Evolutionary conservation across 176 grass and related monocot species (phyloP), one percentile per base, ranked within the genome.

Genomic region (Phyllostachys edulis): DNA sequence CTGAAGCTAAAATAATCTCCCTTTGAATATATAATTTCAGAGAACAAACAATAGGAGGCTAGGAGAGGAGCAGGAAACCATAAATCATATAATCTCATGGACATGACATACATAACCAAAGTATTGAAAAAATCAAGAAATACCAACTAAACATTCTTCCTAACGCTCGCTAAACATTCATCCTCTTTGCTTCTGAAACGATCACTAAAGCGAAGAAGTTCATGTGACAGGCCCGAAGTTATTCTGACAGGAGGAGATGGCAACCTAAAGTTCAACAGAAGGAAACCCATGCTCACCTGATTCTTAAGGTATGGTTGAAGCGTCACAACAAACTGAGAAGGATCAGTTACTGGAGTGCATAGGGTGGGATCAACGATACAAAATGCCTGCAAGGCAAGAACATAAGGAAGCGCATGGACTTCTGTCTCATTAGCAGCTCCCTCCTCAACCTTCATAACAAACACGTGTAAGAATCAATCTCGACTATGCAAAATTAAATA

Each of bases 291-390:
- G 63, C 60, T 83, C 74, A 99, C 97, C 97, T 94, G 93, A 87
- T 89, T 94, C 79, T 96, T 99, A 87, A 99, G 90, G 83, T 99
- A 99, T 69, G 97, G 97, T 83, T 96, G 93, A 85, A 99, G 97
- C 7, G 97, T 99, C 69, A 94, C 94, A 71, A 99, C 93, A 89
- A 99, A 99, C 83, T 99, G 94, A 67, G 93, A 96, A 89, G 92
- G 97, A 71, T 99, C 91, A 23, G 93, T 96, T 80, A 70, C 88
- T 88, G 97, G 97, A 72, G 91, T 91, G 89, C 97, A 99, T 42
- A 99, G 91, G 49, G 88, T 96, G 56, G 97, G 91, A 69, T 96
- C 91, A 79, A 96, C 88, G 75, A 99, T 86, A 86, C 97, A 99
- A 94, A 99, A 99, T 69, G 96, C 94, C 87, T 96, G 93, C 84